Conservation (phyloP, 2,329 filamentous ascomycete species). For the Paracamarosporium sp. region DNA sequence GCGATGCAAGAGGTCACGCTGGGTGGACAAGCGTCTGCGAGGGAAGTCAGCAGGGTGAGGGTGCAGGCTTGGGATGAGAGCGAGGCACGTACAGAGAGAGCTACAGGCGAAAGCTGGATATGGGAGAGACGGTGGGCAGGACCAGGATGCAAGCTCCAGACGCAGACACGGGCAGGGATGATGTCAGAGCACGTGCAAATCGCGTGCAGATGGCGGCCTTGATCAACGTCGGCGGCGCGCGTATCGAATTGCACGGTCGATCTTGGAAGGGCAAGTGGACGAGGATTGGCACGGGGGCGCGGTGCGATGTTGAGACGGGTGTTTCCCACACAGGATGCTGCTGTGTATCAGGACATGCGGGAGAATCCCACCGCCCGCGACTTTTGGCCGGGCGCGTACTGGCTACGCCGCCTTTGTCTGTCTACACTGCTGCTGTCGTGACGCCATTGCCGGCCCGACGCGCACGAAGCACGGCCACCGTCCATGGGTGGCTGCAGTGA, state of each 20-base stretch:
- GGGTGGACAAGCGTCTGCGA: slow-evolving; percentile 12
- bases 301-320: neutral
- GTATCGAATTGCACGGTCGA: neutral
- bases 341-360: neutral
- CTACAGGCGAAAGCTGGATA: neutral
- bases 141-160: slow-evolving; percentile 7
- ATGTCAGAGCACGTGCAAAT: slow-evolving; percentile 8
- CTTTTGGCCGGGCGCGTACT: neutral
- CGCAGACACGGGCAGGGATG: slow-evolving; percentile 4
- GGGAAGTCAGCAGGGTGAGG: neutral
- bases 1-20: slow-evolving; percentile 6
- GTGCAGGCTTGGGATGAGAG: neutral
- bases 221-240: neutral
- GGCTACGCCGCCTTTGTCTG: neutral
- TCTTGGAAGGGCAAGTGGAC: neutral
- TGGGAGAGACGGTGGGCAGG: slow-evolving; percentile 2
- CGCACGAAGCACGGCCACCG: neutral
- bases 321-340: neutral
- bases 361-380: neutral
- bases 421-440: neutral
- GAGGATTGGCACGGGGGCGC: neutral
- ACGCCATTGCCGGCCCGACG: neutral
- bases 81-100: neutral
- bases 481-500: neutral
- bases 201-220: neutral